Base-by-base conservation (phyloP, 2,329 filamentous ascomycete genomes). In the Paramyrothecium sp. region DNA sequence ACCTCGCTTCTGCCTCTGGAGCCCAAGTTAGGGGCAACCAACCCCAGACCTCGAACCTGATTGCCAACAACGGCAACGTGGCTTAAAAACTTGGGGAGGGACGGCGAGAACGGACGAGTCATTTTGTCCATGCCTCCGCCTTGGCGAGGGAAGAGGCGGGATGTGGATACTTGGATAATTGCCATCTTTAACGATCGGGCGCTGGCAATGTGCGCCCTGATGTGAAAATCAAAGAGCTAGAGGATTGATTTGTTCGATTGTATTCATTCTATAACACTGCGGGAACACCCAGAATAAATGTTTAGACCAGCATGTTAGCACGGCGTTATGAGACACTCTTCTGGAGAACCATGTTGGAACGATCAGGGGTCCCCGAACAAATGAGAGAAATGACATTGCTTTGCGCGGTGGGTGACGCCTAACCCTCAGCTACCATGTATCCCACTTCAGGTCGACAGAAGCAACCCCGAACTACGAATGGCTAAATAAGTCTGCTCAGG, bases 31-130 rank as follows among this genome's bases (percentile, higher is more conserved):
- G 50, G 34, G 68, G 70, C 58, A 83, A 82, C 65, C 59, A 55
- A 34, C 48, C 44, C 3, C 73, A 71, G 51, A 86, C 83, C 4
- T 85, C 82, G 20, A 70, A 61, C 62, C 66, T 79, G 60, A 86
- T 86, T 62, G 83, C 81, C 66, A 84, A 84, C 75, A 86, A 86
- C 69, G 83, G 82, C 57, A 69, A 72, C 61, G 56, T 71, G 65
- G 66, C 66, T 61, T 51, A 51, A 30, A 51, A 8, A 20, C 8
- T 11, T n/a, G 19, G n/a, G 10, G 46, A 48, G 11, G 13, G n/a
- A 12, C 12, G 19, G 20, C 19, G 22, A n/a, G n/a, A 22, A n/a
- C 12, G 46, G 22, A 20, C 8, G 46, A 20, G 12, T 30, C 26
- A 30, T 30, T 10, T 10, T 30, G 26, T 30, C 26, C 10, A n/a